A percentile compares a stretch with the other conserved stretches of the same genome.
Conservation (phyloP, 1,284 basidiomycete species). For the Mrakiaceae sp. region DNA sequence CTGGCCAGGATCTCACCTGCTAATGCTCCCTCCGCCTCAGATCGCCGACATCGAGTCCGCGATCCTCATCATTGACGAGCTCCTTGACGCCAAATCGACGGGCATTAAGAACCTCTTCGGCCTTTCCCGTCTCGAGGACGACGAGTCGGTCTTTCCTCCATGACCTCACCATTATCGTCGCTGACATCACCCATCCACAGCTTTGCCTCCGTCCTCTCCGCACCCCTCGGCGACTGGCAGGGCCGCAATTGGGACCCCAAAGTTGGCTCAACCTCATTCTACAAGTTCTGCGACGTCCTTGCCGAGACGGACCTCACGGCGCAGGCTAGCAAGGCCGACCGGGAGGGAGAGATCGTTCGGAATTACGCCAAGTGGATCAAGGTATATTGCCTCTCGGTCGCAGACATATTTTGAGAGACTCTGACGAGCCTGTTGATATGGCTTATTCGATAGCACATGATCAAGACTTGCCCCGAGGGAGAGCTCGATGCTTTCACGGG, state of each 20-base stretch:
- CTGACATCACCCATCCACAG: constrained; percentile 6
- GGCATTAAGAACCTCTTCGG: constrained; percentile 63
- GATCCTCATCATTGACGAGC: constrained; percentile 49
- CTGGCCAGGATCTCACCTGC: neutral
- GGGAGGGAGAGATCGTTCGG: constrained; percentile 39
- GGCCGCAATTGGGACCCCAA: constrained; percentile 63
- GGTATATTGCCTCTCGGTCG: constrained; percentile 27
- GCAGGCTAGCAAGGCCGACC: constrained; percentile 13
- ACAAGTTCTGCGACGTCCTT: constrained; percentile 58
- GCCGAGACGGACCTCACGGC: neutral
- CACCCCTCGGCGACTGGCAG: constrained; percentile 48
- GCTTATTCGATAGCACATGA: constrained; percentile 1
- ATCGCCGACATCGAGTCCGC: constrained; percentile 55
- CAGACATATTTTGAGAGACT: constrained; percentile 2
- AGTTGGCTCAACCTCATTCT: constrained; percentile 40
- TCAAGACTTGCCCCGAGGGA: constrained; percentile 8
- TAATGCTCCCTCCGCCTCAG: neutral
- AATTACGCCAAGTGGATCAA: constrained; percentile 70
- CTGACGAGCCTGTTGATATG: neutral
- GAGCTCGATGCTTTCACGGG: neutral
- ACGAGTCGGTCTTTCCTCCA: constrained; percentile 35
- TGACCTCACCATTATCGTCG: neutral
- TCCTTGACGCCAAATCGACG: constrained; percentile 42
- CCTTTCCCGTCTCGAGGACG: constrained; percentile 50
- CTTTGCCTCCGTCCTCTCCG: constrained; percentile 16